phyloP scores from a whole-genome alignment of 169 alveolate species.

The Plasmodium vivax region DNA sequence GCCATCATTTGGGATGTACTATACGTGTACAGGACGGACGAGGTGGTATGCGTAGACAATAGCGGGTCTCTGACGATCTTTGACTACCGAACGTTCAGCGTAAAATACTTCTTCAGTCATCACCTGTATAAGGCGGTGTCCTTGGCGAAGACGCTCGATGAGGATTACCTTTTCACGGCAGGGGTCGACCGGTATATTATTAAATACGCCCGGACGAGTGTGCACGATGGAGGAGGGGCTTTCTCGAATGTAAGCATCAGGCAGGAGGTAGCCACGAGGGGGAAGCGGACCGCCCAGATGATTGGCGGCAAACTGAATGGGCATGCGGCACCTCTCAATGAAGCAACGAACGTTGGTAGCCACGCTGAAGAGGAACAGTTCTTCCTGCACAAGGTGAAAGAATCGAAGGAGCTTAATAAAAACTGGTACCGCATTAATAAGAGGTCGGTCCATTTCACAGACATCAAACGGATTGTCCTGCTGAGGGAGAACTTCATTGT shows the following conservation, averaged over 20 bases:
- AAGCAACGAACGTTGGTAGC: neutral
- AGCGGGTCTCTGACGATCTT: slow-evolving; percentile 22
- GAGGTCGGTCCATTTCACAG: slow-evolving; percentile 31
- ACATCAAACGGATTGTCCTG: slow-evolving; percentile 19
- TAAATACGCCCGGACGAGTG: slow-evolving; percentile 3
- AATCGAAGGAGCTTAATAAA: neutral
- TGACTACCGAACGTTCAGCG: neutral
- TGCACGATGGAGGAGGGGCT: neutral
- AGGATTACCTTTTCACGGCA: slow-evolving; percentile 12
- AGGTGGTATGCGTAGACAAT: slow-evolving; percentile 54
- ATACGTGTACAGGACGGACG: slow-evolving; percentile 44
- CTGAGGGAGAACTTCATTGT: neutral
- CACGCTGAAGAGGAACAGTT: neutral
- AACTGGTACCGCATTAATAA: slow-evolving; percentile 25
- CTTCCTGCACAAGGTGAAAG: slow-evolving; percentile 10
- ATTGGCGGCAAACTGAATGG: neutral
- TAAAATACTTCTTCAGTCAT: slow-evolving; percentile 27
- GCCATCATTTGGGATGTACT: slow-evolving; percentile 51
- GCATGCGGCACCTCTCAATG: neutral
- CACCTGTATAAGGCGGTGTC: slow-evolving; percentile 43
- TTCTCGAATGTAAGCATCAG: neutral
- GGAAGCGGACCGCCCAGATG: neutral
- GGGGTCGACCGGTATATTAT: slow-evolving; percentile 39
- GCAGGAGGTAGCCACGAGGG: neutral
- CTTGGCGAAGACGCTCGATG: slow-evolving; percentile 35